These are phyloP conservation scores for Xerocomellus intermedius DNA, from an alignment of 768 basidiomycete species.

Conservation along the genomic window DNA sequence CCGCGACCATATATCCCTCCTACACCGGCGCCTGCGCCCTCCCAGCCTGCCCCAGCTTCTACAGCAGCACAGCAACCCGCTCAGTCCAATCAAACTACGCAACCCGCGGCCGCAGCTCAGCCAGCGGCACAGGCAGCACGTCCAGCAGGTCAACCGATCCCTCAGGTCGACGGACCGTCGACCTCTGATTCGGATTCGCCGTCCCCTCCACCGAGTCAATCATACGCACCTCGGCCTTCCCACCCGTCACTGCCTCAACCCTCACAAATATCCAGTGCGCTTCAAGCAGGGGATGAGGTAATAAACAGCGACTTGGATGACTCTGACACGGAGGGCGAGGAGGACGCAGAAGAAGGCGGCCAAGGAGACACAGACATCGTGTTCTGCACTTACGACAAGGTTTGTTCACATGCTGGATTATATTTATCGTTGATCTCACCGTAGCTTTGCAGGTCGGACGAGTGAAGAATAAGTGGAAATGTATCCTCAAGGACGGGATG, in stretches of 20 bases:
- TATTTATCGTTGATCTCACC: not conserved
- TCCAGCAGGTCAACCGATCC: constrained; percentile 44
- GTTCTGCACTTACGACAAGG: constrained; percentile 99
- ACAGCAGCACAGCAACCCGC: constrained; percentile 16
- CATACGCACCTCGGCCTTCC: constrained; percentile 65
- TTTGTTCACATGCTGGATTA: constrained; percentile 32
- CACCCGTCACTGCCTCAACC: constrained; percentile 78
- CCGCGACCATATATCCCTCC: constrained; percentile 27
- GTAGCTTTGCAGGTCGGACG: constrained; percentile 72
- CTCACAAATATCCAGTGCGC: constrained; percentile 37
- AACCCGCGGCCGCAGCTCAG: constrained; percentile 13
- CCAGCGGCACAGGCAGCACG: constrained; percentile 18
- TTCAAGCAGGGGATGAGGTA: constrained; percentile 63
- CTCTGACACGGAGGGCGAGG: constrained; percentile 84
- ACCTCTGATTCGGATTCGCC: constrained; percentile 68
- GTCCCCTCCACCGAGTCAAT: constrained; percentile 59
- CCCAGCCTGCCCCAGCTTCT: constrained; percentile 16
- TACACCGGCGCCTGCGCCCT: constrained; percentile 19
- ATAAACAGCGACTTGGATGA: constrained; percentile 98
- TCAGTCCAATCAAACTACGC: constrained; percentile 17
- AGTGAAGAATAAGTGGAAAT: constrained; percentile 99
- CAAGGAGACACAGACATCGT: constrained; percentile 86
- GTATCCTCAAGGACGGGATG: constrained; percentile 95
- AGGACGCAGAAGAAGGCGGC: constrained; percentile 75
- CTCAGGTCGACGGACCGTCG: constrained; percentile 78